Evolutionary conservation across 306 rosid genomes (phyloP).

Genomic region (Cucurbita moschata): DNA sequence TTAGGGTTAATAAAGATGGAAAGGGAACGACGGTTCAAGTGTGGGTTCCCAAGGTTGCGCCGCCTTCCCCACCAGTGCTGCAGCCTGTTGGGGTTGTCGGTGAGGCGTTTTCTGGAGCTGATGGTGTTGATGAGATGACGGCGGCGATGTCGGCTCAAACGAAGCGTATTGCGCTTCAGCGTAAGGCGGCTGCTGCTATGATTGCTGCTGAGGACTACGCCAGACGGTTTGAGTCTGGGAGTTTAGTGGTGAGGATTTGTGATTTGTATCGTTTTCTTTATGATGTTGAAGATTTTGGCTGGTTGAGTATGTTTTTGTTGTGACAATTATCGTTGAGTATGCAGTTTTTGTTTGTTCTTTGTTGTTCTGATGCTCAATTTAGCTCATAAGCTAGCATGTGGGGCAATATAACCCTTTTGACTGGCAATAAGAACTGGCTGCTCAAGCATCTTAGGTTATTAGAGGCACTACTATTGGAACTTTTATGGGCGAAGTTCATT

Average conservation of each 20-base stretch:
- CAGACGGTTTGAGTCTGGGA: conserved; percentile 66
- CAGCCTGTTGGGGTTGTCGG: conserved; percentile 17
- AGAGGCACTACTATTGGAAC: not conserved
- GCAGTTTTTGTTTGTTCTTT: not conserved
- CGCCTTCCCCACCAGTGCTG: conserved; percentile 44
- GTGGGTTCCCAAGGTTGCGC: conserved; percentile 55
- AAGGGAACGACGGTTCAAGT: conserved; percentile 33
- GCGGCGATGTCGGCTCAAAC: conserved; percentile 67
- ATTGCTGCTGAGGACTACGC: conserved; percentile 93
- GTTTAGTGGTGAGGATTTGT: conserved; percentile 32
- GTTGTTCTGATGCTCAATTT: not conserved
- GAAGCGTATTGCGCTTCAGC: conserved; percentile 66
- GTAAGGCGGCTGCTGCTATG: conserved; percentile 90
- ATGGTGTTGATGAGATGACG: conserved; percentile 37
- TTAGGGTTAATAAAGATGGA: conserved; percentile 28
- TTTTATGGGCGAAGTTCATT: not conserved
- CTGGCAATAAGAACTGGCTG: not conserved
- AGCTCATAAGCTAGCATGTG: not conserved
- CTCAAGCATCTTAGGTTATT: not conserved
- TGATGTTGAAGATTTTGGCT: not conserved
- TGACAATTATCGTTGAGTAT: not conserved
- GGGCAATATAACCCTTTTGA: not conserved
- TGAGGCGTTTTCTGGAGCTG: conserved; percentile 10
- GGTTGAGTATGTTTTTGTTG: not conserved
- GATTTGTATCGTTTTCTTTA: not conserved